phyloP scores from a whole-genome alignment of 2,329 filamentous ascomycete species.

The Coniochaeta sp. region DNA sequence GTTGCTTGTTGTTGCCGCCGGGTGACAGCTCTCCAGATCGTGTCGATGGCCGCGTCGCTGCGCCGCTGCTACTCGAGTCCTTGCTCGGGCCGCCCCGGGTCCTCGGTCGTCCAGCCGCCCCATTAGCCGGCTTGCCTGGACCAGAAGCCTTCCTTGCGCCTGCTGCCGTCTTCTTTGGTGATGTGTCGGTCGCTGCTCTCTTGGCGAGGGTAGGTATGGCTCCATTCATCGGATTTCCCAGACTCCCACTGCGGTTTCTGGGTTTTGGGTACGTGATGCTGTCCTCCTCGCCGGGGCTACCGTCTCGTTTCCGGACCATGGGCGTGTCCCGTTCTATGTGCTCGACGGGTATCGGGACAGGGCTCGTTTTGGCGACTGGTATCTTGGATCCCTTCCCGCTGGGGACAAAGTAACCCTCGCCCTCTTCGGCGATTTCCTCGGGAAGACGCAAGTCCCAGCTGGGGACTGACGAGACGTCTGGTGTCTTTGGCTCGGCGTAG shows the following conservation, averaged over 20 bases:
- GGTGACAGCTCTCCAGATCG: slow-evolving; percentile 49
- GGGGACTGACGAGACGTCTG: slow-evolving; percentile 31
- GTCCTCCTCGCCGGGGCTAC: slow-evolving; percentile 45
- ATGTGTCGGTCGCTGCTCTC: slow-evolving; percentile 39
- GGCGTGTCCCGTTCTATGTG: slow-evolving; percentile 69
- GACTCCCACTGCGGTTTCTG: slow-evolving; percentile 64
- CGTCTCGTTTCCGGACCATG: slow-evolving; percentile 53
- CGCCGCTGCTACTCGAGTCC: slow-evolving; percentile 36
- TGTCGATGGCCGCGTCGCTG: slow-evolving; percentile 52
- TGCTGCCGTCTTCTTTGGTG: slow-evolving; percentile 43
- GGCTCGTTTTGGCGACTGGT: slow-evolving; percentile 75
- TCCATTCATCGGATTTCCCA: slow-evolving; percentile 27
- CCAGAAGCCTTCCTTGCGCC: slow-evolving; percentile 36
- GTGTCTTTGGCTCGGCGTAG: slow-evolving; percentile 26
- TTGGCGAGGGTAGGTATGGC: slow-evolving; percentile 25
- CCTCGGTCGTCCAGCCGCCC: slow-evolving; percentile 45
- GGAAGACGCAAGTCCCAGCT: slow-evolving; percentile 69
- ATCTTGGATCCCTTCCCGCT: slow-evolving; percentile 69
- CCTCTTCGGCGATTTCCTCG: slow-evolving; percentile 65
- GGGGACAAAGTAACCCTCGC: slow-evolving; percentile 43
- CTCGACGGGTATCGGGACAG: slow-evolving; percentile 64
- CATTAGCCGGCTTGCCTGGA: slow-evolving; percentile 29
- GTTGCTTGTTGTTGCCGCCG: slow-evolving; percentile 56
- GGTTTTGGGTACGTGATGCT: slow-evolving; percentile 52
- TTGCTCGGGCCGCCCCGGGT: slow-evolving; percentile 52